Evolutionary conservation across 2,329 filamentous ascomycete species (phyloP).

Genomic region (Tolypocladium guangdongense): DNA sequence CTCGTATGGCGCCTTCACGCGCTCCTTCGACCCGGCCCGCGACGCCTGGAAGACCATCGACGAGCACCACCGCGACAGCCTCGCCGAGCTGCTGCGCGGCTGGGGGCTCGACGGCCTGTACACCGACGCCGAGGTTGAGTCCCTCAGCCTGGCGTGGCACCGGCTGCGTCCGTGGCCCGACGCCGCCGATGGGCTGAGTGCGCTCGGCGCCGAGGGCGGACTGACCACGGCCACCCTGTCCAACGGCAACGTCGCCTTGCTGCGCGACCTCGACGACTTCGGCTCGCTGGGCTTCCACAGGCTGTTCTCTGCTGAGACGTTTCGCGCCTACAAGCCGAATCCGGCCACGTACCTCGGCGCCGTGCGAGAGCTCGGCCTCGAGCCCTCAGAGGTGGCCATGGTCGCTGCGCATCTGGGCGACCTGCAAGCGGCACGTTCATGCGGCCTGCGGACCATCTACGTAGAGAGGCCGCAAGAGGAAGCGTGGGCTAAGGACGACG

Average conservation of each 20-base stretch:
- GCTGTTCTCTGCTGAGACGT: constrained; percentile 58
- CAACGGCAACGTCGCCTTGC: constrained; percentile 61
- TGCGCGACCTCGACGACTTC: constrained; percentile 50
- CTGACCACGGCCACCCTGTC: constrained; percentile 57
- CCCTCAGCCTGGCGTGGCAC: constrained; percentile 63
- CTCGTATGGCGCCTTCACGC: constrained; percentile 52
- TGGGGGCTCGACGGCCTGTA: constrained; percentile 50
- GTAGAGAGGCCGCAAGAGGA: constrained; percentile 61
- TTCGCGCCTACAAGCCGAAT: constrained; percentile 65
- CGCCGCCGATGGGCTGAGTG: constrained; percentile 40
- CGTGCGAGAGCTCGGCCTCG: constrained; percentile 42
- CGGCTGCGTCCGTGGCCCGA: constrained; percentile 60
- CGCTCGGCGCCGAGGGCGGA: constrained; percentile 33
- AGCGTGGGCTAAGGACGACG: constrained; percentile 39
- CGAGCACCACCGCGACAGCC: constrained; percentile 54
- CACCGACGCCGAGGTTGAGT: constrained; percentile 48
- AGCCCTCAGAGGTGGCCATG: constrained; percentile 56
- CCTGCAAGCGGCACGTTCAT: constrained; percentile 51
- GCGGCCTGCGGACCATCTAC: constrained; percentile 62
- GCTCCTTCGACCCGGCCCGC: constrained; percentile 33
- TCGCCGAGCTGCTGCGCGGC: constrained; percentile 44
- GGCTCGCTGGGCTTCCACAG: constrained; percentile 50
- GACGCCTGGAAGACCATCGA: constrained; percentile 59
- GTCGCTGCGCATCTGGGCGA: constrained; percentile 68
- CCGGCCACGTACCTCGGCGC: constrained; percentile 59